Percentiles rank a stretch among this genome's conserved stretches.
Conservation (phyloP, 2,329 filamentous ascomycete genomes). For the Diaporthe eres region DNA sequence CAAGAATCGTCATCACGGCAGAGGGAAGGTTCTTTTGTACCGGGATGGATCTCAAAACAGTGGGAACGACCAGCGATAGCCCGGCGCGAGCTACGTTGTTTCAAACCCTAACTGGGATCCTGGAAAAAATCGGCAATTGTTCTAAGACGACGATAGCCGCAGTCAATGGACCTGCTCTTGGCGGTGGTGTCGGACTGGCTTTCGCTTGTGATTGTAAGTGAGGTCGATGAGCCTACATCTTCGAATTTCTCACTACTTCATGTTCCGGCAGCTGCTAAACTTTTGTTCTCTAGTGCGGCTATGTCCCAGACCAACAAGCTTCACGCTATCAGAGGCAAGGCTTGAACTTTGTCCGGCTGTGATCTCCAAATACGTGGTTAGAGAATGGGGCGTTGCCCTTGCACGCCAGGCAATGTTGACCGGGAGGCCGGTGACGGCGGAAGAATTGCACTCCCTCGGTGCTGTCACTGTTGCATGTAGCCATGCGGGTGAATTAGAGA, state of each 20-base stretch:
- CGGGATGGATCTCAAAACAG: not conserved
- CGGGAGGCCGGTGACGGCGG: not conserved
- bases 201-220: constrained; percentile 16
- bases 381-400: not conserved
- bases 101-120: not conserved
- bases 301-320: not conserved
- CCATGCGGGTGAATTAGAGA: not conserved
- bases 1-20: not conserved
- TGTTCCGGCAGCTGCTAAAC: not conserved
- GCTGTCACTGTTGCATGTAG: not conserved
- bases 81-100: not conserved
- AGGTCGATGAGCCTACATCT: not conserved
- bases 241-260: not conserved
- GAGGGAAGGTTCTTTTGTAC: not conserved
- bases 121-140: not conserved
- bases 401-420: not conserved
- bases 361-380: not conserved
- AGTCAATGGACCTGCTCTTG: not conserved
- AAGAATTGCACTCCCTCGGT: not conserved
- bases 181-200: not conserved
- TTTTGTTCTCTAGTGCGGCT: not conserved
- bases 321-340: not conserved
- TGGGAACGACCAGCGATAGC: not conserved
- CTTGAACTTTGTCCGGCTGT: not conserved
- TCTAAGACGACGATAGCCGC: not conserved